Conservation (phyloP, 768 basidiomycete genomes). For the Leccinum pellstonianum region DNA sequence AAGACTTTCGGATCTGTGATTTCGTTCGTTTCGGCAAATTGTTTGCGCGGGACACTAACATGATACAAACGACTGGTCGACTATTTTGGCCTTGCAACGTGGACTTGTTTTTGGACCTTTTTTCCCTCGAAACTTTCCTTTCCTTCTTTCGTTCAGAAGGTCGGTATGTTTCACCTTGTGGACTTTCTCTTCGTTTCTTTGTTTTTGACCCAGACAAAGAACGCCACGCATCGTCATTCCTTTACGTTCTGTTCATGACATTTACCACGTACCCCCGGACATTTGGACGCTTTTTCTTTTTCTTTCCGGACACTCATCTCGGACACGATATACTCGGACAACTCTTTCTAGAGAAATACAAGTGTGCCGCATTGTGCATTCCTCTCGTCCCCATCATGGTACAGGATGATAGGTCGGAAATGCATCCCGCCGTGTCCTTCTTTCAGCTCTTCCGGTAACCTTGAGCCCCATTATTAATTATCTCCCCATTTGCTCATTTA, state of each 20-base stretch:
- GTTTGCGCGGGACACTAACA: neutral
- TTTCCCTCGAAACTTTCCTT: neutral
- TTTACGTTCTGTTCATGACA: slow-evolving; percentile 28
- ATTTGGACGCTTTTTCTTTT: neutral
- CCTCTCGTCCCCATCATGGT: too few species aligned
- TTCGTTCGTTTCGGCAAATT: neutral
- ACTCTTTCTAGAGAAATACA: slow-evolving; percentile 15
- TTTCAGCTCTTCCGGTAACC: too few species aligned
- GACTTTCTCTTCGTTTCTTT: slow-evolving; percentile 1
- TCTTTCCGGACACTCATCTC: slow-evolving; percentile 17
- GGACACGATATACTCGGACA: slow-evolving; percentile 21
- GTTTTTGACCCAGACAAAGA: slow-evolving; percentile 6
- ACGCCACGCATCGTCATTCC: slow-evolving; percentile 10
- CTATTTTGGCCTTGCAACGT: neutral
- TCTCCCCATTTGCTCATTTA: too few species aligned
- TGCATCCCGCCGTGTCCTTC: too few species aligned
- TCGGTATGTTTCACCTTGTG: slow-evolving; percentile 7
- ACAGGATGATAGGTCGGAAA: too few species aligned
- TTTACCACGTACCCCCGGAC: slow-evolving; percentile 22
- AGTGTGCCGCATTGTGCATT: too few species aligned
- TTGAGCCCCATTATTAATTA: too few species aligned
- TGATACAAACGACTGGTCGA: neutral
- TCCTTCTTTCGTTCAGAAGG: slow-evolving; percentile 2
- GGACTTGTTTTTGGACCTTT: slow-evolving; percentile 17
- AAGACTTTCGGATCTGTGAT: slow-evolving; percentile 30